These are phyloP conservation scores for Saccharomycopsis malanga DNA, from an alignment of 805 yeast species.

Conservation along the genomic window DNA sequence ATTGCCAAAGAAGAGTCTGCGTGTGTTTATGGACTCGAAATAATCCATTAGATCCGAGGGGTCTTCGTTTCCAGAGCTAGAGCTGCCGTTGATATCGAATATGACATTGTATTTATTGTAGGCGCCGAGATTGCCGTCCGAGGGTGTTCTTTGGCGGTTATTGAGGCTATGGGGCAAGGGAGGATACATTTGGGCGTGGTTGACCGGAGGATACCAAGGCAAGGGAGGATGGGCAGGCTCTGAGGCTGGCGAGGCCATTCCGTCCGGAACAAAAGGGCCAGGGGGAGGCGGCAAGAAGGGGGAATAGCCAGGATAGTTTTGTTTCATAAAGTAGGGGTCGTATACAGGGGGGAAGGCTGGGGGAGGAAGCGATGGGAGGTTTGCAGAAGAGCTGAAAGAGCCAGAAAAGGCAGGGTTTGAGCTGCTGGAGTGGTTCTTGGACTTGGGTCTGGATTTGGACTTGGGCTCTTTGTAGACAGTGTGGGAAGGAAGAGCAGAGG, in stretches of 20 bases:
- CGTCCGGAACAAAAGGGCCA: neutral
- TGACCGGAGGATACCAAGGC: neutral
- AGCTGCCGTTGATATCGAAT: neutral
- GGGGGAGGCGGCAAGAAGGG: neutral
- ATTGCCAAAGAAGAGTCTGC: slow-evolving; percentile 48
- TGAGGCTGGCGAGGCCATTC: neutral
- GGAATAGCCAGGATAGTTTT: neutral
- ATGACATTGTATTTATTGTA: slow-evolving; percentile 10
- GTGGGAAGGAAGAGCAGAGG: too few relatives aligned
- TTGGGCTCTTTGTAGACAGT: too few relatives aligned
- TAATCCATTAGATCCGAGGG: neutral
- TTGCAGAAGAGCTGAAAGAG: too few relatives aligned
- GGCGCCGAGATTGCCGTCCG: neutral
- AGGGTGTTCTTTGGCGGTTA: too few relatives aligned
- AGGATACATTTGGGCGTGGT: neutral
- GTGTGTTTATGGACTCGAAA: slow-evolving; percentile 31
- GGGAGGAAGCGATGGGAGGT: too few relatives aligned
- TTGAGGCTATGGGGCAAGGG: neutral
- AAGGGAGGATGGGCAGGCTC: neutral
- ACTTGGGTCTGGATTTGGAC: too few relatives aligned
- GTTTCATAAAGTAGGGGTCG: slow-evolving; percentile 9
- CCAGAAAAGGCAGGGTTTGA: too few relatives aligned
- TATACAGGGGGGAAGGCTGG: neutral
- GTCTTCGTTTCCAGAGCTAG: too few relatives aligned
- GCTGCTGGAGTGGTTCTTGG: too few relatives aligned